phyloP scores from a whole-genome alignment of 2,329 filamentous ascomycete species.

The Tolypocladium amazonense region DNA sequence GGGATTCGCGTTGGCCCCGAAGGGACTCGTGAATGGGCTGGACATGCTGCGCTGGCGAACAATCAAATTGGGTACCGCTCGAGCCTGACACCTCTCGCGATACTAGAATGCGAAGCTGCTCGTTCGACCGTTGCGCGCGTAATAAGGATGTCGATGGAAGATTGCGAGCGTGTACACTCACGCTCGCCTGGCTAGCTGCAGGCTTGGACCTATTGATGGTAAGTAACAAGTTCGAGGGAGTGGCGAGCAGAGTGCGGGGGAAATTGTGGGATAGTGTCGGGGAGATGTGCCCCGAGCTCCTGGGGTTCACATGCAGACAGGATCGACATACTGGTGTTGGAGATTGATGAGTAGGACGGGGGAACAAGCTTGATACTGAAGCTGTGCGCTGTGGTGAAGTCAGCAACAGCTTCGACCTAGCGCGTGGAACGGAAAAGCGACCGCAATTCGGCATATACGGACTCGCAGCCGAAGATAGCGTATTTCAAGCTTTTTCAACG shows the following conservation, averaged over 20 bases:
- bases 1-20: constrained; percentile 59
- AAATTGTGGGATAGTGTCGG: not conserved
- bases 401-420: not conserved
- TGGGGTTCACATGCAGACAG: not conserved
- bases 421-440: not conserved
- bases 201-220: not conserved
- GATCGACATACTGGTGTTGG: not conserved
- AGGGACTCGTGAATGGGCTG: constrained; percentile 66
- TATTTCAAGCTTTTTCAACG: not conserved
- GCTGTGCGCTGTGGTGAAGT: not conserved
- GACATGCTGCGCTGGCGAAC: constrained; percentile 45
- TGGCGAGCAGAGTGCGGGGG: not conserved
- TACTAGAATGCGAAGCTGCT: not conserved
- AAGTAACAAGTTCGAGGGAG: not conserved
- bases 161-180: not conserved
- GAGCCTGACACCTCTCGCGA: not conserved
- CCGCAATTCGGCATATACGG: not conserved
- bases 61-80: not conserved
- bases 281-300: not conserved
- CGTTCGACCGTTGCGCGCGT: not conserved
- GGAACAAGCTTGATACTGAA: not conserved
- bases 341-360: not conserved
- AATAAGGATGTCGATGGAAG: not conserved
- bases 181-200: not conserved
- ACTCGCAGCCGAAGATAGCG: not conserved